Percentiles rank a stretch among this genome's conserved stretches.
Conservation (phyloP, 2,329 filamentous ascomycete species). For the Capronia americana region DNA sequence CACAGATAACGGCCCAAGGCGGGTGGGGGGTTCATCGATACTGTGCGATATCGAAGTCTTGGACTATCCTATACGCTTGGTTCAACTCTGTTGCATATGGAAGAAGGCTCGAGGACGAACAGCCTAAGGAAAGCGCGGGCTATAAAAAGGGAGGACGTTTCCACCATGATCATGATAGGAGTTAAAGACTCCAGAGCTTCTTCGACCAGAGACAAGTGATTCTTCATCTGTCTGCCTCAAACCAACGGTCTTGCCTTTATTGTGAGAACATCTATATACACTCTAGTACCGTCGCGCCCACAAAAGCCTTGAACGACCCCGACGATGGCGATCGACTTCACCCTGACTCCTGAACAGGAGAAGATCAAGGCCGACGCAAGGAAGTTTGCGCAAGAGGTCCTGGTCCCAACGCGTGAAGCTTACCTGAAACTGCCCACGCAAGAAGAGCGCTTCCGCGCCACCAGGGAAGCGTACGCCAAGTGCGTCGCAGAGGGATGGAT, state of each 20-base stretch:
- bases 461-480: constrained; percentile 53
- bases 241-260: not conserved
- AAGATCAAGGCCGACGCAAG: constrained; percentile 15
- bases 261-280: constrained; percentile 1
- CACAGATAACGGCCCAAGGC: not conserved
- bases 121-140: not conserved
- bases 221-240: not conserved
- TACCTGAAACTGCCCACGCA: constrained; percentile 41
- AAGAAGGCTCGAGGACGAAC: not conserved
- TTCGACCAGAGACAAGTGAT: not conserved
- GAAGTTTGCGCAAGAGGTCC: constrained; percentile 15
- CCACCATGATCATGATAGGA: not conserved
- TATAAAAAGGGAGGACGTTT: constrained; percentile 5
- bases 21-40: not conserved
- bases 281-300: not conserved
- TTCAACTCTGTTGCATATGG: constrained; percentile 3
- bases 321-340: constrained; percentile 21
- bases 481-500: constrained; percentile 55
- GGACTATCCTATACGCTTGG: not conserved
- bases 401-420: constrained; percentile 13
- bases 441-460: constrained; percentile 55
- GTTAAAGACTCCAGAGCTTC: not conserved
- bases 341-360: constrained; percentile 16
- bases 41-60: not conserved
- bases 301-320: not conserved